phyloP scores from a whole-genome alignment of 73 alveolate genomes.

The Paramecium primaurelia region DNA sequence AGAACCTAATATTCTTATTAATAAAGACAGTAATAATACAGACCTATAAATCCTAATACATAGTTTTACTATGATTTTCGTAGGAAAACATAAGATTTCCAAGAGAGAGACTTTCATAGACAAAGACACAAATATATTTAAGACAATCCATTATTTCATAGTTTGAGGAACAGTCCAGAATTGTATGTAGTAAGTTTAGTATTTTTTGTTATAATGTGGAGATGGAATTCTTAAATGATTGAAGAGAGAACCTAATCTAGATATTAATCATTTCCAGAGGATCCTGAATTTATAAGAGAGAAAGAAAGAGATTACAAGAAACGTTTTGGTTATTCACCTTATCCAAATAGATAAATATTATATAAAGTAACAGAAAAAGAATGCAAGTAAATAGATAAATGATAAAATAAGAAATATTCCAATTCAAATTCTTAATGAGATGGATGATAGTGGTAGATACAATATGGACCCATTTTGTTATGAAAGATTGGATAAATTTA shows the following conservation, averaged over 20 bases:
- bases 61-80: background rate
- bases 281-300: conserved; percentile 35
- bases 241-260: conserved; percentile 15
- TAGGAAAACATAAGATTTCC: background rate
- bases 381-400: background rate
- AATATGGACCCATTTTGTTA: background rate
- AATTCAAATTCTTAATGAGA: background rate
- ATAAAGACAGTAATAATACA: background rate
- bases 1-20: background rate
- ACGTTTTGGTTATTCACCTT: background rate
- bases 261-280: conserved; percentile 10
- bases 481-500: conserved; percentile 7
- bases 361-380: background rate
- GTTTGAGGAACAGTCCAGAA: background rate
- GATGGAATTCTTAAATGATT: background rate
- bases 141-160: background rate
- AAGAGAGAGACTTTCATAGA: background rate
- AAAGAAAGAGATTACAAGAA: background rate
- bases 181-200: background rate
- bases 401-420: background rate
- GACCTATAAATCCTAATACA: background rate
- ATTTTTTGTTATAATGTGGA: background rate
- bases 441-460: conserved; percentile 40
- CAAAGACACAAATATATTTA: background rate
- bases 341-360: conserved; percentile 9